Base-by-base conservation (phyloP, 768 basidiomycete genomes). In the Rubroboletus satanas region DNA sequence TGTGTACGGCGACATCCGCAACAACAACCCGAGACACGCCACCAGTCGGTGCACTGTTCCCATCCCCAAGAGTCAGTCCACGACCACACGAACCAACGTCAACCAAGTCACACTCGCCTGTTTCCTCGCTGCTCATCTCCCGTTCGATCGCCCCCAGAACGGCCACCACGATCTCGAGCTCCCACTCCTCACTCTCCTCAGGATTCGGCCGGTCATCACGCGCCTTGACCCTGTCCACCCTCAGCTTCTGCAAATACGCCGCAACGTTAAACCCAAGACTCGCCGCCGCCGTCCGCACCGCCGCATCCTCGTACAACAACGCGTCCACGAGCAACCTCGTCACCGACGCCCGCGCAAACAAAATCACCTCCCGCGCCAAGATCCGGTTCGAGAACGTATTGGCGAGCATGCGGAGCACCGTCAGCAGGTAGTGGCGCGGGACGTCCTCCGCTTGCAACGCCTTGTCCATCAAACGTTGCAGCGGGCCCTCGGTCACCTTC, bases 151-250 rank as follows among this genome's bases (percentile, higher is more conserved):
- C 90, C 68, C 93, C 90, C 0, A 94, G 67, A n/a, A 97, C 65
- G 1, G 90, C 95, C 62, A 87, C 90, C 2, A 85, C 75, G 32
- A 96, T 71, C 74, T 97, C 95, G 0, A 89, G 76, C 64, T 92
- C 85, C 90, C 91, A 95, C 51, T 94, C 93, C 18, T 80, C 90
- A 51, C 84, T 82, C 49, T 81, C 84, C 38, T 73, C 74, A 15
- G 72, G 75, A 28, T 75, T 76, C 3, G 69, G 71, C n/a, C 56
- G 65, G 29, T 66, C 69, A 37, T 66, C 64, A 21, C 60, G 62
- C 23, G 70, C 71, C 37, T 65, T 66, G 41, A 70, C 52, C 53
- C 65, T 69, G 42, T 79, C 83, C 12, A 85, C 75, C 39, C 87
- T 73, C 15, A 72, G 75, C 55, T 76, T 79, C 74, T 94, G 91